Evolutionary conservation across 2,329 filamentous ascomycete genomes (phyloP), one percentile per base, ranked within the genome.

Genomic region (Xylaria sp.): DNA sequence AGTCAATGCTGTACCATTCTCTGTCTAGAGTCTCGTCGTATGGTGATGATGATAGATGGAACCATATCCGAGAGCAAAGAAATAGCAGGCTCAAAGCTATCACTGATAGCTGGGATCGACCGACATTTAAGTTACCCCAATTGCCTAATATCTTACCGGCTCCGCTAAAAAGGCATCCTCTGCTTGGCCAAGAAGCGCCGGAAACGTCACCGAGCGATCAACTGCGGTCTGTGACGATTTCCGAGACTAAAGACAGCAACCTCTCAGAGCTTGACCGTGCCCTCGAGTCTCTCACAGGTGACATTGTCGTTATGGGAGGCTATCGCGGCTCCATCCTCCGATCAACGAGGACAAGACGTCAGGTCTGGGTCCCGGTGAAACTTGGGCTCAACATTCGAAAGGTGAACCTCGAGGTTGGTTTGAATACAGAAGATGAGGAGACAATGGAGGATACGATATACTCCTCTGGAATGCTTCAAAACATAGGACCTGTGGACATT

Each of bases 361-460:
- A 97, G 77, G 82, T 97, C 0, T 98, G 95, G 95, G 93, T 97
- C 1, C 94, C 94, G 0, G 90, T 97, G 76, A 97, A 97, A 79
- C 91, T 97, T 32, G 94, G 95, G 0, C 82, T 98, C 59, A 97
- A 97, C 73, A 87, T 97, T 69, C 90, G 94, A 63, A 97, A 96
- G 77, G 94, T 95, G 2, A 93, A 98, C 77, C 84, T 98, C 4
- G 93, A 97, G 77, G 91, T 98, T 10, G 94, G 94, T 0, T 81
- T 97, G 4, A 86, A 92, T 15, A 88, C 88, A 1, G 91, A 94
- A 73, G 94, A 97, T 65, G 95, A 97, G 75, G 91, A 93, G 73
- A 86, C 82, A 5, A 96, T 96, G 89, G 89, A 92, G 71, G 87
- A 97, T 66, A 89, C 84, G n/a, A 93, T 98, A 67, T 91, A 94